Base-by-base conservation (phyloP, 2,329 filamentous ascomycete genomes). In the Geosmithia putterillii region DNA sequence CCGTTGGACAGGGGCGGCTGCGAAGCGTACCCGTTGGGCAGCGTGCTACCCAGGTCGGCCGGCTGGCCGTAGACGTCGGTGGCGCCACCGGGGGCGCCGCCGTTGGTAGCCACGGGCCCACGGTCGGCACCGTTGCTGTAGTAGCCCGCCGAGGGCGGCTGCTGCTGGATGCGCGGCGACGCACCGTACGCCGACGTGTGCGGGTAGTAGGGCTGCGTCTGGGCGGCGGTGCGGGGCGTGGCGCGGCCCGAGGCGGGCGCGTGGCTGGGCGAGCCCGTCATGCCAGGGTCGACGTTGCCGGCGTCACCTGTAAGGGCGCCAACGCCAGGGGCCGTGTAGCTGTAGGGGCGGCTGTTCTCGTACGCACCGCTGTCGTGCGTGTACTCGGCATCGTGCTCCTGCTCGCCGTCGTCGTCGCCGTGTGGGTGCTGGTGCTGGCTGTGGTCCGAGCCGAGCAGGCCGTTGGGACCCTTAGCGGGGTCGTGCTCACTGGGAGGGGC, bases 41-140 rank as follows among this genome's bases (percentile, higher is more conserved):
- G 66, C 17, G 69, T 61, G 47, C 60, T 63, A 36, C 63, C 60
- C 61, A 81, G 68, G 52, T 84, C 81, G 5, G 73, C 65, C 20
- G 83, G 72, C 15, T 79, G 72, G 28, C 76, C 74, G 57, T 94
- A 94, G 7, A 81, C 75, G 51, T 94, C 86, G 41, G 73, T 73
- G 18, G 73, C 65, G 10, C 28, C 28, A 12, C 76, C 63, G 23
- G 70, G 73, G n/a, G 82, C 82, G 51, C 54, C 43, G 14, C 41
- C 43, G 38, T 86, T 86, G 17, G 74, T 67, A 10, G 77, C 62
- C 23, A 70, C 65, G 40, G 69, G 76, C n/a, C n/a, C n/a, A 21
- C 86, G 76, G 46, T 86, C 83, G 57, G 86, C 87, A 59, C 83
- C 89, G 67, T 94, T 88, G 48, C 94, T 83, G 61, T 81, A 94